Percentiles rank a stretch among this genome's conserved stretches.
Evolutionary conservation across 345 rosid genomes (phyloP).

Genomic region (Brassica nigra): DNA sequence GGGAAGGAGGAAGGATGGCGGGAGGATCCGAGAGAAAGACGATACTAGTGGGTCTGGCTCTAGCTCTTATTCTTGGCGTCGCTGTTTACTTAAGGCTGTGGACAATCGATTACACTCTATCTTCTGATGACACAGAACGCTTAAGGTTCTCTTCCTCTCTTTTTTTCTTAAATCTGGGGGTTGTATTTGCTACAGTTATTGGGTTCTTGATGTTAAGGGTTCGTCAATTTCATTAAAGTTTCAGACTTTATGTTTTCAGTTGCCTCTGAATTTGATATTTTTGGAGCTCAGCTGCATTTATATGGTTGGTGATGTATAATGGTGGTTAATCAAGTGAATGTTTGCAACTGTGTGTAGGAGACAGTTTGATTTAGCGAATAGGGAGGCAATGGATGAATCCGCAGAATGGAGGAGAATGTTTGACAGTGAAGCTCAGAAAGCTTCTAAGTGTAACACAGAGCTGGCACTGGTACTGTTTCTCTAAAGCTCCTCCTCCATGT

Average conservation of each 20-base stretch:
- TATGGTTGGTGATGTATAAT: not conserved
- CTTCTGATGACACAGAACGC: constrained; percentile 64
- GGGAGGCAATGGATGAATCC: constrained; percentile 95
- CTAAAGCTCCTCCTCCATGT: constrained; percentile 2
- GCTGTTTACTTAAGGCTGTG: constrained; percentile 76
- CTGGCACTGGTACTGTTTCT: constrained; percentile 52
- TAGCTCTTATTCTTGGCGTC: constrained; percentile 62
- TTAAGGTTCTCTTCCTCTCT: constrained; percentile 52
- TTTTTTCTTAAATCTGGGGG: not conserved
- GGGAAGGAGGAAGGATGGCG: constrained; percentile 43
- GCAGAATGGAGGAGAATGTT: constrained; percentile 89
- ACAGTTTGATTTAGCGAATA: constrained; percentile 88
- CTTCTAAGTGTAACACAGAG: constrained; percentile 61
- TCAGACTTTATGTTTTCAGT: not conserved
- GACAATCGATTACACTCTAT: constrained; percentile 69
- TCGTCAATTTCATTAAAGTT: not conserved
- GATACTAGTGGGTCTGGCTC: constrained; percentile 46
- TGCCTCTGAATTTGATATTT: not conserved
- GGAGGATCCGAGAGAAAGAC: constrained; percentile 52
- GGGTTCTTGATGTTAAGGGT: not conserved
- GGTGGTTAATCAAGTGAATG: constrained; percentile 1
- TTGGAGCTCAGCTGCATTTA: not conserved
- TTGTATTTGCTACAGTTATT: not conserved
- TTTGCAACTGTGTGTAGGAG: constrained; percentile 62
- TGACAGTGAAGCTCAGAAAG: constrained; percentile 65